phyloP scores from a whole-genome alignment of 2,329 filamentous ascomycete species.

The Grosmannia serpens region DNA sequence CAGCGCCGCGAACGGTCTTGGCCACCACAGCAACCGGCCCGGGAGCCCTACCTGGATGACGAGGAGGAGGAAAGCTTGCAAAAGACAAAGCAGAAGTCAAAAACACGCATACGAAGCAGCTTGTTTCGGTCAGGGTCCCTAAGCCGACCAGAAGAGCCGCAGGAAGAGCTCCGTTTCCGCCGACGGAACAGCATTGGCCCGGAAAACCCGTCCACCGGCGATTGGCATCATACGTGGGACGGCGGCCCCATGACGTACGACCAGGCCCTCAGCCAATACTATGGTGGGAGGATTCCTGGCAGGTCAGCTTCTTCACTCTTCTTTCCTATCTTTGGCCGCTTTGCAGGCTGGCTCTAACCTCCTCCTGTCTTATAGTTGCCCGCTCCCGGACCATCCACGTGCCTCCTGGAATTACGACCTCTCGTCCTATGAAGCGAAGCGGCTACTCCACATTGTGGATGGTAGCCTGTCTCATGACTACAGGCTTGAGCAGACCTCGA shows the following conservation, averaged over 20 bases:
- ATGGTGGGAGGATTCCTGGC: constrained; percentile 16
- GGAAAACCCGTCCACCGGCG: constrained; percentile 8
- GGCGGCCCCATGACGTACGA: constrained; percentile 21
- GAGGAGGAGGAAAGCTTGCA: not conserved
- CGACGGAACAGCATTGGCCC: constrained; percentile 21
- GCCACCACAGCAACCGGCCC: not conserved
- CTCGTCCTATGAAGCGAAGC: constrained; percentile 33
- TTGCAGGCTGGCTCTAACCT: not conserved
- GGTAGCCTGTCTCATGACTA: constrained; percentile 20
- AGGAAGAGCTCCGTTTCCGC: constrained; percentile 11
- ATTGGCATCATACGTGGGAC: constrained; percentile 1
- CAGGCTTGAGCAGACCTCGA: constrained; percentile 20
- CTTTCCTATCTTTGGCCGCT: not conserved
- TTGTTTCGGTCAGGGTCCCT: constrained; percentile 27
- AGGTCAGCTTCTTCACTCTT: constrained; percentile 13
- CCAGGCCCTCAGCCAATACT: constrained; percentile 14
- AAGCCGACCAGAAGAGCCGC: constrained; percentile 13
- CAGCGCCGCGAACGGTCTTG: not conserved
- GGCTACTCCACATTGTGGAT: constrained; percentile 28
- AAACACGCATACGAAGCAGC: constrained; percentile 10
- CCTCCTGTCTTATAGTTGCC: constrained; percentile 16
- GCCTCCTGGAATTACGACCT: constrained; percentile 31
- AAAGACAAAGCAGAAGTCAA: not conserved
- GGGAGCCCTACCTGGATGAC: not conserved
- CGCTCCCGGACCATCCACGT: constrained; percentile 20